Percentiles rank a stretch among this genome's conserved stretches.
Conservation (phyloP, 2,329 filamentous ascomycete species). For the Claviceps fusiformis region DNA sequence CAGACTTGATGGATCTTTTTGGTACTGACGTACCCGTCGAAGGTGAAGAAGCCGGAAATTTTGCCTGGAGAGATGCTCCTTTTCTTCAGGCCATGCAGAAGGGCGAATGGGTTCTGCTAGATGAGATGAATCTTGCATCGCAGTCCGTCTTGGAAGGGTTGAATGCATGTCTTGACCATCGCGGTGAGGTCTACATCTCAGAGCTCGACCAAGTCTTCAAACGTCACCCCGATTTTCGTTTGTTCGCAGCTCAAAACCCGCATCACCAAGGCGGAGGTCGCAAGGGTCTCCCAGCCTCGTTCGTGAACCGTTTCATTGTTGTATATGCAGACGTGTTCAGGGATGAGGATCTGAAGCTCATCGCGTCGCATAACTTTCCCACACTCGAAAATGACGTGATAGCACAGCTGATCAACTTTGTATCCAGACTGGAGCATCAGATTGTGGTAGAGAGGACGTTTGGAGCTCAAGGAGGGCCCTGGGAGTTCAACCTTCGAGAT, state of each 20-base stretch:
- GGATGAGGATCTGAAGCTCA: conserved; percentile 65
- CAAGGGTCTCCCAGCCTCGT: conserved; percentile 87
- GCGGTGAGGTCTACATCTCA: conserved; percentile 88
- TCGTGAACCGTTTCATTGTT: conserved; percentile 95
- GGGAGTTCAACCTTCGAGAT: conserved; percentile 92
- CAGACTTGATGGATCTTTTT: conserved; percentile 93
- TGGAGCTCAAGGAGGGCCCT: conserved; percentile 59
- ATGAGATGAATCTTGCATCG: conserved; percentile 97
- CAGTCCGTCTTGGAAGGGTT: conserved; percentile 93
- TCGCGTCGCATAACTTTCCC: conserved; percentile 68
- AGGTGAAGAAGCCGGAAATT: conserved; percentile 78
- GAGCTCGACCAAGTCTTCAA: conserved; percentile 91
- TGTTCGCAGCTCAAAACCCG: conserved; percentile 95
- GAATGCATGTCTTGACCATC: conserved; percentile 91
- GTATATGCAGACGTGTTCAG: conserved; percentile 91
- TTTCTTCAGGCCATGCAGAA: conserved; percentile 94
- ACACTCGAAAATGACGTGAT: conserved; percentile 44
- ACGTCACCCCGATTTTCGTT: conserved; percentile 75
- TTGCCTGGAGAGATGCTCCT: conserved; percentile 89
- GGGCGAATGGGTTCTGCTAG: conserved; percentile 89
- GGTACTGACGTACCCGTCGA: conserved; percentile 93
- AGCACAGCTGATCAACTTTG: conserved; percentile 59
- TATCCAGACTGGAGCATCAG: conserved; percentile 64
- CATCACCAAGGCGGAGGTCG: conserved; percentile 93
- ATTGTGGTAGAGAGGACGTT: conserved; percentile 47